Base-by-base conservation (phyloP, 495 filamentous ascomycete species). In the Antarctomyces pellizariae region DNA sequence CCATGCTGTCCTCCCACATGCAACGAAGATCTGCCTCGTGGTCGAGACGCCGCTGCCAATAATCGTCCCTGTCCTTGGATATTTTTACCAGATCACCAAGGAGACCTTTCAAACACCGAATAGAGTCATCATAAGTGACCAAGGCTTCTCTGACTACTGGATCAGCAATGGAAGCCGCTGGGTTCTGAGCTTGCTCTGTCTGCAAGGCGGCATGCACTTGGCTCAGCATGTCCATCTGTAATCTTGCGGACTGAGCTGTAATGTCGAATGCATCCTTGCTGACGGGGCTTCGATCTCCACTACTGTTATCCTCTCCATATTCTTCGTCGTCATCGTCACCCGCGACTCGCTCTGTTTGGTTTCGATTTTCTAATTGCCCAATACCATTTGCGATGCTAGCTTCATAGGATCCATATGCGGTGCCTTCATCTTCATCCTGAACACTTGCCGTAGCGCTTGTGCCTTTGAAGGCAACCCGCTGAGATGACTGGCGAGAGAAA, bases 1-100 rank as follows among this genome's bases (percentile, higher is more conserved):
- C 76, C 86, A 97, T 95, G 49, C 80, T 95, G 35, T 95, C 89
- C 53, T 97, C 86, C 86, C 89, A 97, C 62, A 97, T 71, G 23
- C 75, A 67, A 15, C 86, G 67, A 41, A 93, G 67, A 42, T 83
- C 67, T 17, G 67, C 70, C 47, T 97, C 86, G 18, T 77, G 70
- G 40, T 84, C 80, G 15, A 97, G 60, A 9, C 86, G 68, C 44
- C 86, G 84, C 46, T 92, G 82, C 86, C 86, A 97, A 43, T 92
- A 90, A 0, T 78, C 66, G 48, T 97, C 86, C 15, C 89, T 72
- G 39, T 97, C 86, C 31, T 74, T 64, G 9, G 80, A 82, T 39
- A 97, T 95, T 18, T 77, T 76, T 7, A 92, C 52, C 2, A 95
- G 62, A 45, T 90, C 82, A 3, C 77, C 75, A 33, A 95, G 62